Percentiles rank a stretch among this genome's conserved stretches.
phyloP scores from a whole-genome alignment of 179 eudicot species.

The Silene noctiflora region DNA sequence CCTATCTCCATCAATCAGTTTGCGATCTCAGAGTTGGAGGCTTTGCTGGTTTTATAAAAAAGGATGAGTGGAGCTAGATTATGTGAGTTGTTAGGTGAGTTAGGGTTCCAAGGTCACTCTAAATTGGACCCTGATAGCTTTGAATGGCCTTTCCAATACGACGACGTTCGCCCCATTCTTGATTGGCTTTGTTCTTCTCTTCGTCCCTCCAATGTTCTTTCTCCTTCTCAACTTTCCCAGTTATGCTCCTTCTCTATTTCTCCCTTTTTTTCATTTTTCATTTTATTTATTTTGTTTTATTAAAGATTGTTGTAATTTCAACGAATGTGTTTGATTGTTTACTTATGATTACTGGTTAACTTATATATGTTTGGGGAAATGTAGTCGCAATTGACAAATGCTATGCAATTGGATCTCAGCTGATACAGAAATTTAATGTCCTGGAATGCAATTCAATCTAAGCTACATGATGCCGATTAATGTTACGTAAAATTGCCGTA shows the following conservation, averaged over 20 bases:
- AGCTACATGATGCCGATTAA: too few relatives aligned
- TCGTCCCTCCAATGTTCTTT: conserved; percentile 90
- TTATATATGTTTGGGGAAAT: too few relatives aligned
- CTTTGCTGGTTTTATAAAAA: neutral
- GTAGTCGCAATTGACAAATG: neutral
- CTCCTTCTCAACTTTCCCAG: conserved; percentile 78
- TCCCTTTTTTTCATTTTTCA: neutral
- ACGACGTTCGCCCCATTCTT: conserved; percentile 84
- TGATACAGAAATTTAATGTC: too few relatives aligned
- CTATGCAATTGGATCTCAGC: neutral
- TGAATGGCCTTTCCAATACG: conserved; percentile 98
- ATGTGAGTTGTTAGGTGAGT: conserved; percentile 59
- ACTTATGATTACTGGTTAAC: too few relatives aligned
- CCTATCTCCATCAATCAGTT: too few relatives aligned
- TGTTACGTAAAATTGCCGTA: too few relatives aligned
- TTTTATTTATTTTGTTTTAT: neutral
- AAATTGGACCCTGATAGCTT: conserved; percentile 86
- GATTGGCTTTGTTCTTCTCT: conserved; percentile 93
- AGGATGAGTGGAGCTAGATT: conserved; percentile 67
- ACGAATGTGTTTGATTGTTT: too few relatives aligned
- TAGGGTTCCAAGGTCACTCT: conserved; percentile 68
- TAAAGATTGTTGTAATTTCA: neutral
- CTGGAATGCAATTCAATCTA: too few relatives aligned
- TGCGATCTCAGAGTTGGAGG: too few relatives aligned
- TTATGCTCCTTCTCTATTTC: conserved; percentile 30